Evolutionary conservation across 805 yeast species (phyloP).

Genomic region (Komagataella kurtzmanii): DNA sequence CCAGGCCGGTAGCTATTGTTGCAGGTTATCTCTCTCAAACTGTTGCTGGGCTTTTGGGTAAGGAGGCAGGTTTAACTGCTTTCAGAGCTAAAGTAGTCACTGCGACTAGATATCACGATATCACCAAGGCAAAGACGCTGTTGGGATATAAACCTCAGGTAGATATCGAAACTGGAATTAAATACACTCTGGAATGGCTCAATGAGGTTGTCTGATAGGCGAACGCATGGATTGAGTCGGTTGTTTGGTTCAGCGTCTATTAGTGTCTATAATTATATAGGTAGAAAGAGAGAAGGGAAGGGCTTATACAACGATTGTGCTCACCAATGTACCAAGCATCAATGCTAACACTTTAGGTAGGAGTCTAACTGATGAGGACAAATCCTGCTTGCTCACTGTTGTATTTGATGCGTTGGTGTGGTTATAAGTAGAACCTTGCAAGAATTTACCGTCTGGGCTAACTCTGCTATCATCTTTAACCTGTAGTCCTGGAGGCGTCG

Average conservation of each 20-base stretch:
- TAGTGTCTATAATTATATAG: not conserved
- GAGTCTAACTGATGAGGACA: not conserved
- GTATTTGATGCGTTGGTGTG: not conserved
- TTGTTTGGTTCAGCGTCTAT: not conserved
- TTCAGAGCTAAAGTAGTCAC: constrained; percentile 88
- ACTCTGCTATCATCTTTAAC: not conserved
- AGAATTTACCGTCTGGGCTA: not conserved
- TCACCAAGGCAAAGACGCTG: constrained; percentile 66
- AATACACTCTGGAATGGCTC: constrained; percentile 77
- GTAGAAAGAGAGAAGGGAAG: not conserved
- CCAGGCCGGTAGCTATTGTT: constrained; percentile 62
- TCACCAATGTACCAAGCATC: not conserved
- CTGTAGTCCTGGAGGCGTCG: not conserved
- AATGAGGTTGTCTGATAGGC: constrained; percentile 34
- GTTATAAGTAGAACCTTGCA: not conserved
- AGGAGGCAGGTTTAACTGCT: constrained; percentile 90
- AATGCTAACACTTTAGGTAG: not conserved
- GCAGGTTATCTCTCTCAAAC: constrained; percentile 76
- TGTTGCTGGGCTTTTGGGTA: constrained; percentile 55
- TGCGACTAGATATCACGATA: constrained; percentile 88
- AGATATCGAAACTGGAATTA: constrained; percentile 67
- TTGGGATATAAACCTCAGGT: constrained; percentile 77
- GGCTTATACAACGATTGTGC: not conserved
- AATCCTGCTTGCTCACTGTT: not conserved
- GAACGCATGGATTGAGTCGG: constrained; percentile 3